phyloP scores from a whole-genome alignment of 139 green algal genomes.

The Chlorella ohadii region DNA sequence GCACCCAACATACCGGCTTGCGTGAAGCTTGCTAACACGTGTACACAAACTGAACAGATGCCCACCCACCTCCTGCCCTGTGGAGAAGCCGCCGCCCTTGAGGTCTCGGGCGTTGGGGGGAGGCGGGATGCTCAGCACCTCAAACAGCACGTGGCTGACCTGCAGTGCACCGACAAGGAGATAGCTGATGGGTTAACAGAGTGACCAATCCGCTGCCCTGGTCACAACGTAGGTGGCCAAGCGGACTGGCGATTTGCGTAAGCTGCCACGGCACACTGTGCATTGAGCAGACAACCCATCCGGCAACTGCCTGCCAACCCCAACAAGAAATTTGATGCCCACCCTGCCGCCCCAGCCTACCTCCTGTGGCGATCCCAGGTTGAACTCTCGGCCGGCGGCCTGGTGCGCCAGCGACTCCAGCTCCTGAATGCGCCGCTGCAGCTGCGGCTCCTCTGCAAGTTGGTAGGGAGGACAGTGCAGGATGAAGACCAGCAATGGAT shows the following conservation, averaged over 20 bases:
- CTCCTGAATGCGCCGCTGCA: slow-evolving; percentile 62
- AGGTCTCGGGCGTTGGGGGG: slow-evolving; percentile 55
- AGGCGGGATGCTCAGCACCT: slow-evolving; percentile 64
- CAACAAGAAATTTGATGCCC: no score
- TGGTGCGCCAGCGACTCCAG: slow-evolving; percentile 53
- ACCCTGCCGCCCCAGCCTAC: not conserved
- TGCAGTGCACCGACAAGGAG: not conserved
- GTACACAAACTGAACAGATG: no score
- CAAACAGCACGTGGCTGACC: slow-evolving; percentile 65
- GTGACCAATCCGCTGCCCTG: no score
- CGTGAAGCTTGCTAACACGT: no score
- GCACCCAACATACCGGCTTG: no score
- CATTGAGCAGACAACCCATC: no score
- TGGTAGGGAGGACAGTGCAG: not conserved
- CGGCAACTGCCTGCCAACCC: no score
- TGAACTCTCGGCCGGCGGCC: slow-evolving; percentile 39
- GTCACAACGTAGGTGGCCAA: no score
- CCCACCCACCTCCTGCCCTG: slow-evolving; percentile 32
- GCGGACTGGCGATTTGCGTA: no score
- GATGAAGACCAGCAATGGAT: no score
- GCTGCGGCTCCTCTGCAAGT: slow-evolving; percentile 43
- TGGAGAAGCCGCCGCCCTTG: slow-evolving; percentile 46
- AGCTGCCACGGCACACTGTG: no score
- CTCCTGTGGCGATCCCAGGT: slow-evolving; percentile 43
- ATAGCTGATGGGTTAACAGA: not conserved